These are phyloP conservation scores for Pholiota microspora DNA, from an alignment of 768 basidiomycete species.

Conservation along the genomic window DNA sequence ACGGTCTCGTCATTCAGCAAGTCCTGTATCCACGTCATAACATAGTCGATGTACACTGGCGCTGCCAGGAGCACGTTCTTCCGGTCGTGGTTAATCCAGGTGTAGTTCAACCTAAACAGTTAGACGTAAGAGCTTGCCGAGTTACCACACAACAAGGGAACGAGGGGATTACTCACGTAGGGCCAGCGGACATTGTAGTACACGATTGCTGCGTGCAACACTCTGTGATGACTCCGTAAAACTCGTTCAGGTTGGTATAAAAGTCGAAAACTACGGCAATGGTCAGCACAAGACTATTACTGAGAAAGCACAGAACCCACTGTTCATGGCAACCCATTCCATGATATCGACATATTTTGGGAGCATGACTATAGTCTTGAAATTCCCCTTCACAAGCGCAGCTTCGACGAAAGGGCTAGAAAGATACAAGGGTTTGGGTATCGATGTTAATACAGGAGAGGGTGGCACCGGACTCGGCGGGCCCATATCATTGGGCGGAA, in stretches of 20 bases:
- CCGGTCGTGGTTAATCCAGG: constrained; percentile 96
- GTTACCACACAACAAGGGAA: not conserved
- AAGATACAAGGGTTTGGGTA: constrained; percentile 75
- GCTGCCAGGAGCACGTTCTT: constrained; percentile 91
- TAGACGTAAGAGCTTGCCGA: constrained; percentile 4
- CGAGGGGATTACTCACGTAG: constrained; percentile 55
- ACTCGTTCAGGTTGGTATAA: constrained; percentile 95
- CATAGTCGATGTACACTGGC: constrained; percentile 97
- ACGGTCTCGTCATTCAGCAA: constrained; percentile 88
- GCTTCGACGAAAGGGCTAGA: constrained; percentile 97
- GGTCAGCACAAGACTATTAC: not conserved
- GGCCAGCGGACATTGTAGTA: constrained; percentile 91
- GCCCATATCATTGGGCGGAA: constrained; percentile 45
- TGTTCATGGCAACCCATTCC: constrained; percentile 86
- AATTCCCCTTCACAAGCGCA: constrained; percentile 94
- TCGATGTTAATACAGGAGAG: constrained; percentile 31
- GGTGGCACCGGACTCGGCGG: constrained; percentile 32
- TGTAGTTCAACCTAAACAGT: constrained; percentile 77
- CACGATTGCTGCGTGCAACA: constrained; percentile 91
- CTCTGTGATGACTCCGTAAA: constrained; percentile 93
- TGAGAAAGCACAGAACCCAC: constrained; percentile 45
- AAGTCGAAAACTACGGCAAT: constrained; percentile 88
- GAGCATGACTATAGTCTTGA: constrained; percentile 94
- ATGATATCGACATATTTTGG: constrained; percentile 98
- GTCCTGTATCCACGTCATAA: constrained; percentile 98